Evolutionary conservation across 257 asterid species (phyloP).

Genomic region (Solanum pimpinellifolium): DNA sequence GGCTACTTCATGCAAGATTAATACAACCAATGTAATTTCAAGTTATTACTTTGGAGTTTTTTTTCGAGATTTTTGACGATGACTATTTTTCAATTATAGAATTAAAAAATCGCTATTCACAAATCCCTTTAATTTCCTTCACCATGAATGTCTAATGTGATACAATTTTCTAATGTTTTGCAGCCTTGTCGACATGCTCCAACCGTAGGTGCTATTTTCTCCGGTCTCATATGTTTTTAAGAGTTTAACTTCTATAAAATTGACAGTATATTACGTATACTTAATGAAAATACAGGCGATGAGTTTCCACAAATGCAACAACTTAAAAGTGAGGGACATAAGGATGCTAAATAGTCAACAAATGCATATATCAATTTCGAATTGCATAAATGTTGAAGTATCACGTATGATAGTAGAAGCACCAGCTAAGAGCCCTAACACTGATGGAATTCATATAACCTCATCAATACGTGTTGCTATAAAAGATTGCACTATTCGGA

Average conservation of each 20-base stretch:
- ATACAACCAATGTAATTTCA: slow-evolving; percentile 46
- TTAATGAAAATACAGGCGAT: slow-evolving; percentile 42
- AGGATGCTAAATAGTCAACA: slow-evolving; percentile 40
- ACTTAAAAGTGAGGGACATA: slow-evolving; percentile 49
- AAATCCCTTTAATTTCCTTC: neutral
- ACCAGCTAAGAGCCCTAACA: slow-evolving; percentile 72
- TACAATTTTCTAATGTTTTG: slow-evolving; percentile 12
- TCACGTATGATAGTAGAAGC: slow-evolving; percentile 40
- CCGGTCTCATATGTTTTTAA: neutral
- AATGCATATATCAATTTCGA: slow-evolving; percentile 62
- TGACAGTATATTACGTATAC: neutral
- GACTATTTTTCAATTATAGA: neutral
- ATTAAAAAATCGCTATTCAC: neutral
- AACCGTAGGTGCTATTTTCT: slow-evolving; percentile 45
- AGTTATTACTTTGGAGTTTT: neutral
- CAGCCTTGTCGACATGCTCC: slow-evolving; percentile 89
- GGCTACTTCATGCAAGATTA: slow-evolving; percentile 81
- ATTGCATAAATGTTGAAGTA: slow-evolving; percentile 28
- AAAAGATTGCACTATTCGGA: slow-evolving; percentile 26
- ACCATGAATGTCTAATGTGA: neutral
- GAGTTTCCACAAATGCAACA: slow-evolving; percentile 63
- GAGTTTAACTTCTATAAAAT: neutral
- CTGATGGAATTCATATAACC: slow-evolving; percentile 85
- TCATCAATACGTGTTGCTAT: slow-evolving; percentile 39
- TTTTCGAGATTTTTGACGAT: neutral